Base-by-base conservation (phyloP, 176 grass and related monocot species). In the Musa acuminata region DNA sequence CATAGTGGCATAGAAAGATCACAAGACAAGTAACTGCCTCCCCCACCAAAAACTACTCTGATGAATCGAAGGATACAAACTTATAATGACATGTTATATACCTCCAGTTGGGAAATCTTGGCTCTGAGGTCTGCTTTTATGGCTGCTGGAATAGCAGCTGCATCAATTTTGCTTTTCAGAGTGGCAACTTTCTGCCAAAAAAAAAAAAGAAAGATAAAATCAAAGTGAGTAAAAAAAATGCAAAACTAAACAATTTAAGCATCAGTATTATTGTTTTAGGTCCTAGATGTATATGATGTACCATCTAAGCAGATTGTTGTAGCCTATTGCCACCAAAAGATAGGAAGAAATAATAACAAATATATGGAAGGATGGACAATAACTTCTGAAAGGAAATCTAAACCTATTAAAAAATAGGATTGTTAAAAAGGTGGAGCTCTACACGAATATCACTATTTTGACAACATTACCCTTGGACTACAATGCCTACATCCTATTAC, bases 51-150 rank as follows among this genome's bases (percentile, higher is more conserved):
- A 35, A 35, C 29, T 35, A 35, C 29, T 35, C 29, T 5, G 29
- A 35, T 0, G 29, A 35, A 35, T 35, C 29, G 5, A 35, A 35
- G 29, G 29, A 35, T 35, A 35, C 29, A 35, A 35, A 35, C 29
- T 35, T 35, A 0, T 35, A 35, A 35, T 35, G 29, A 59, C 27
- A 11, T 11, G 27, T 13, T 72, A 78, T 66, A 67, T 58, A 99
- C 95, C 88, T 98, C 94, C 51, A 98, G 60, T 80, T 98, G 85
- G 27, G 86, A 85, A 52, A 93, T 59, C 53, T 87, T 87, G 67
- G 70, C 72, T 87, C 86, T 98, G 75, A 98, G 60, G 82, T 89
- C 90, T 78, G 94, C 87, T 93, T 98, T 98, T 63, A 23, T 84
- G 48, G 94, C 84, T 66, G 90, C 88, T 73, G 90, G 90, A 76